Evolutionary conservation across 805 yeast genomes (phyloP), one percentile per base, ranked within the genome.

Genomic region (Metschnikowia sp.): DNA sequence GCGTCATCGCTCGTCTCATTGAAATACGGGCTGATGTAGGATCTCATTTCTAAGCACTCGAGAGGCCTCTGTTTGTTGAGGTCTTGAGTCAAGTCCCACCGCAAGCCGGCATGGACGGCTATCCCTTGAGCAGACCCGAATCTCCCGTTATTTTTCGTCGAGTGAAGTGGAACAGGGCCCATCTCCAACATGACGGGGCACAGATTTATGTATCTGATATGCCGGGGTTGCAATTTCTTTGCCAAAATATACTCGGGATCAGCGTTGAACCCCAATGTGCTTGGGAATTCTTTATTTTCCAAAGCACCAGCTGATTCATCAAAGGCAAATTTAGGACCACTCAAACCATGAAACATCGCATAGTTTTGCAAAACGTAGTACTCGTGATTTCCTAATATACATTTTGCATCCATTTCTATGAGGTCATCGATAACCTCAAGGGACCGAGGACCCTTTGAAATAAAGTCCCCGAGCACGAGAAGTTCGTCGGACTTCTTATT

Each of bases 381-480:
- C 65, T 91, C 98, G 64, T 92, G 97, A 69, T 91, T 91, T 0
- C 98, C 97, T 49, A 94, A 69, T 2, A 91, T 81, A 61, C 96
- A 90, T 45, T 79, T 82, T 12, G 87, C 77, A 12, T 78, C 69
- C 54, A 82, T 61, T 19, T 79, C 69, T 32, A 83, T 59, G 45
- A 65, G 60, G 47, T 48, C 83, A 49, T 89, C 84, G 10, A 90
- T 61, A 2, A 89, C 89, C 35, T 77, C 78, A 11, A 78, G 52
- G 1, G 96, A 86, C 48, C 86, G 81, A 5, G 86, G 83, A 1
- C 98, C 98, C 61, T 91, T 92, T 42, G 89, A 75, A 13, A 88
- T 72, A 63, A 90, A 88, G 61, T 91, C 97, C 4, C 98, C 98
- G 18, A 90, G 65, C 19, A 90, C 68, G 1, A 91, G 66, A 11